Evolutionary conservation across 805 yeast species (phyloP), one percentile per base, ranked within the genome.

Genomic region (Lipomyces spencermartinsiae): DNA sequence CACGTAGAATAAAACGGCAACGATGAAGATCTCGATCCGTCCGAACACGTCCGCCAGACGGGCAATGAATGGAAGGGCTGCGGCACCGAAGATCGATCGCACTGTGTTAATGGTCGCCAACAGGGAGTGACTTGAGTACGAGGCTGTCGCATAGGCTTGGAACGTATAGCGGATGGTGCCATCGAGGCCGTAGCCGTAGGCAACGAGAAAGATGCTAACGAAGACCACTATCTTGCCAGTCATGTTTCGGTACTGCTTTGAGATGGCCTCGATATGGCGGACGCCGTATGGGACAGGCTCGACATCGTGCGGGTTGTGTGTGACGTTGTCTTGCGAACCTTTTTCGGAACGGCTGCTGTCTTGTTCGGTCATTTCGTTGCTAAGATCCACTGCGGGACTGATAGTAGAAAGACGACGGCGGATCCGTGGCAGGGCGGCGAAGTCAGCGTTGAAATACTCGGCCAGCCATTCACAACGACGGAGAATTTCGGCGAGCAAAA

Each of bases 21-120:
- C 75, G 22, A 84, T 55, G 25, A 86, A 74, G 62, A 87, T 77
- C 73, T 84, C 86, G 39, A 86, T 72, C 75, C 93, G 85, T 16
- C 93, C 93, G 74, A 87, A 87, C n/a, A 83, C 80, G 76, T 89
- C 91, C 9, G 90, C 83, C 49, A 89, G 78, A 71, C 90, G 80
- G 10, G 92, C 92, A 69, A 82, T 86, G 4, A 85, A 81, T 2
- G 89, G 87, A 74, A 87, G 90, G 3, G 89, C 83, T 19, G 89
- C 91, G 33, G 91, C 90, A 59, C 86, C 89, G 61, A 87, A 83
- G 53, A 89, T 90, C 37, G 85, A 79, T 64, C 83, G 82, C 68
- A 88, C 82, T 35, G 87, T 89, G 68, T 84, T 82, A 66, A 89
- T 83, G 2, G 92, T 85, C 5, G 92, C 82, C 57, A 84, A 76